Evolutionary conservation across 208 protist genomes (phyloP).

Genomic region (Naegleria fowleri): DNA sequence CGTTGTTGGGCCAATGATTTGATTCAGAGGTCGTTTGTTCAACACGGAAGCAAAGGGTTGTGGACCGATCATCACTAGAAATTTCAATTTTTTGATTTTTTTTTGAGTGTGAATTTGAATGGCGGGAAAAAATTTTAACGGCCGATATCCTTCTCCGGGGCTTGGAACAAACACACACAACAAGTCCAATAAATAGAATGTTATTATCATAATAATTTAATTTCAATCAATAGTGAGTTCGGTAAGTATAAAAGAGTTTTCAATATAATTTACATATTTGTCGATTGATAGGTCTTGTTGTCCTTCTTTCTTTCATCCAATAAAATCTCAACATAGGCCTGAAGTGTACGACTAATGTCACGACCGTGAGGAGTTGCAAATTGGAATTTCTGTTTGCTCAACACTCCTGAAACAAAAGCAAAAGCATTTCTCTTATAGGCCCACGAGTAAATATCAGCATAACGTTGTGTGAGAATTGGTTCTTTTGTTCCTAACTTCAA

Average conservation of each 20-base stretch:
- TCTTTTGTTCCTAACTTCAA: conserved; percentile 29
- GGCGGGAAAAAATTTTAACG: too few species aligned
- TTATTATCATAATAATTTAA: too few species aligned
- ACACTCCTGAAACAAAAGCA: conserved; percentile 7
- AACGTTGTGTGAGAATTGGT: conserved; percentile 24
- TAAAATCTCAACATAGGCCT: conserved; percentile 14
- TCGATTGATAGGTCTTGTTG: background rate
- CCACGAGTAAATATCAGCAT: conserved; percentile 28
- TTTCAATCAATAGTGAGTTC: too few species aligned
- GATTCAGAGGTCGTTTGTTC: background rate
- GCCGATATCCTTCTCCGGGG: too few species aligned
- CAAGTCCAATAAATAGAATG: too few species aligned
- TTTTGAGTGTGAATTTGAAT: background rate
- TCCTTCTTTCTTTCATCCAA: conserved; percentile 25
- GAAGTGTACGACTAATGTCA: background rate
- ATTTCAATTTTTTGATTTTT: background rate
- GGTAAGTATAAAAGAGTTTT: too few species aligned
- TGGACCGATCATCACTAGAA: background rate
- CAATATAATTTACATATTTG: conserved; percentile 3
- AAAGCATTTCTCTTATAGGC: conserved; percentile 34
- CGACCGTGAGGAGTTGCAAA: conserved; percentile 5
- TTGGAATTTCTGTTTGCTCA: conserved; percentile 21
- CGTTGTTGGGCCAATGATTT: background rate
- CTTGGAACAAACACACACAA: background rate
- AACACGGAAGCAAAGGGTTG: background rate